Conservation (phyloP, 2,329 filamentous ascomycete genomes). For the Chaetomium globosum region DNA sequence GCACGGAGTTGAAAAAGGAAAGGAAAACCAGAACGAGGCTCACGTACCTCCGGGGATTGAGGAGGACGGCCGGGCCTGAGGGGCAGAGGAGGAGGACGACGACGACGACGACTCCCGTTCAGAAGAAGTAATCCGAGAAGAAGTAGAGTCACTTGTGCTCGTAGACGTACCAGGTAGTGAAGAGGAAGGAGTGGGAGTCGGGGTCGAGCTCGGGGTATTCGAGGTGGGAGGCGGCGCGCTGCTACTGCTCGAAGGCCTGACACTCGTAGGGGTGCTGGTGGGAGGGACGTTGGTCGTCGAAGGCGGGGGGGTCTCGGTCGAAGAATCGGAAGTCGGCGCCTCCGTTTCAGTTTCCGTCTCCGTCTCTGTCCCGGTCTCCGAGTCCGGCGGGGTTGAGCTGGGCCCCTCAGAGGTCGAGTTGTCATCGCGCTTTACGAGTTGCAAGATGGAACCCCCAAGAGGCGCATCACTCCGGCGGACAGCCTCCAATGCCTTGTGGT, state of each 20-base stretch:
- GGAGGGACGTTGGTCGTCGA: slow-evolving; percentile 21
- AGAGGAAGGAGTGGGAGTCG: slow-evolving; percentile 16
- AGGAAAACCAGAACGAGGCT: slow-evolving; percentile 14
- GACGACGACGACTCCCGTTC: slow-evolving; percentile 22
- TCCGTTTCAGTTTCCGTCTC: background rate
- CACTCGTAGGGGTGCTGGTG: slow-evolving; percentile 21
- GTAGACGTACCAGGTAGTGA: slow-evolving; percentile 42
- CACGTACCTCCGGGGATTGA: slow-evolving; percentile 34
- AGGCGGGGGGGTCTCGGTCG: slow-evolving; percentile 36
- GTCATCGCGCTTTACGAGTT: slow-evolving; percentile 64
- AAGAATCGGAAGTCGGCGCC: slow-evolving; percentile 26
- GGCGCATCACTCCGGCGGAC: slow-evolving; percentile 63
- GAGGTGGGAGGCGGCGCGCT: slow-evolving; percentile 33
- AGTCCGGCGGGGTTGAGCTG: slow-evolving; percentile 18
- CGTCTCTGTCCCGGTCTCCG: background rate
- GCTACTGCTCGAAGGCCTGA: slow-evolving; percentile 14
- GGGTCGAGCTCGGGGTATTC: slow-evolving; percentile 26
- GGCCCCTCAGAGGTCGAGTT: slow-evolving; percentile 38
- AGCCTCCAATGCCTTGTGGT: slow-evolving; percentile 64
- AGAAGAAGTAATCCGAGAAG: slow-evolving; percentile 38
- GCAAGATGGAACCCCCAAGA: slow-evolving; percentile 64
- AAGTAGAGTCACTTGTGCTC: slow-evolving; percentile 37
- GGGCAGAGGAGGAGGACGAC: slow-evolving; percentile 29
- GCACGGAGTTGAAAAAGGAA: background rate
- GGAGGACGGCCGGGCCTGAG: slow-evolving; percentile 30